Conservation (phyloP, 257 asterid genomes). For the Jacaranda copaia region DNA sequence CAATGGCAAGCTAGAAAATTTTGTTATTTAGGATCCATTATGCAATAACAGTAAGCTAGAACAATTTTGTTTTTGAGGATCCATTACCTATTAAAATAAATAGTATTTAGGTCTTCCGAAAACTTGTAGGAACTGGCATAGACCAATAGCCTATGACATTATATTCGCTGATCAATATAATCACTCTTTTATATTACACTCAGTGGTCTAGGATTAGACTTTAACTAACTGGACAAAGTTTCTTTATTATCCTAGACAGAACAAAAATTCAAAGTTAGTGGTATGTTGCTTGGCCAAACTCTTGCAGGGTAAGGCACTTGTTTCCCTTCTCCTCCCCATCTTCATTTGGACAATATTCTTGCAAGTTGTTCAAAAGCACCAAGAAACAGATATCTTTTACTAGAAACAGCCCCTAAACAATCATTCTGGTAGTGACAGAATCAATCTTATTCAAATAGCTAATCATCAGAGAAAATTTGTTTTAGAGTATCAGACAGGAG, state of each 20-base stretch:
- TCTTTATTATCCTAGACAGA: background rate
- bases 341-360: conserved; percentile 14
- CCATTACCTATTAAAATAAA: background rate
- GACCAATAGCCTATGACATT: background rate
- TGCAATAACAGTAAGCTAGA: background rate
- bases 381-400: background rate
- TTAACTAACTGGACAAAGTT: conserved; percentile 1
- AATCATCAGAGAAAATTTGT: background rate
- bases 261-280: background rate
- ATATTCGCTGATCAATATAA: background rate
- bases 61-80: background rate
- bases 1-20: too few species aligned
- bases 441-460: background rate
- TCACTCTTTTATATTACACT: background rate
- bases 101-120: conserved; percentile 11
- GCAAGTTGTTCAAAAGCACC: conserved; percentile 17
- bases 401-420: background rate
- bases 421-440: background rate
- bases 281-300: background rate
- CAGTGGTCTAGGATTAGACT: background rate
- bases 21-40: too few species aligned
- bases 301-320: background rate
- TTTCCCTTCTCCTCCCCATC: conserved; percentile 10
- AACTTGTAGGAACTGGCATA: background rate
- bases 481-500: conserved; percentile 3